A percentile compares a stretch with the other conserved stretches of the same genome.
Conservation (phyloP, 78 protist species). For the Polysphondylium violaceum region DNA sequence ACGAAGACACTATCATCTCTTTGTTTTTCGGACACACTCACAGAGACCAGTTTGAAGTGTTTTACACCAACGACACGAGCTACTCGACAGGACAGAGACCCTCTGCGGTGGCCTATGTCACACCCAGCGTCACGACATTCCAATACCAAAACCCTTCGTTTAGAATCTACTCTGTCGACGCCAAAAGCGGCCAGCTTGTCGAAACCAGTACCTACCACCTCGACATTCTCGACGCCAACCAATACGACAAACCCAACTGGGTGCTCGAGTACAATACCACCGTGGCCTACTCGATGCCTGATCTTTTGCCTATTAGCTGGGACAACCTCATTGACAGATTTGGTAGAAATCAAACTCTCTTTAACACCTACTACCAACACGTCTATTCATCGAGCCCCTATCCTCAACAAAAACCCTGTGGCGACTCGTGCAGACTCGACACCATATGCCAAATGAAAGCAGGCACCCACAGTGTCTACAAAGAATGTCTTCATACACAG, state of each 20-base stretch:
- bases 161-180: constrained; percentile 47
- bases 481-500: constrained; percentile 18
- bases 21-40: constrained; percentile 73
- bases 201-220: constrained; percentile 62
- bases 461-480: background rate
- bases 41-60: constrained; percentile 39
- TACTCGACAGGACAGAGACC: constrained; percentile 16
- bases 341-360: background rate
- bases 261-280: constrained; percentile 52
- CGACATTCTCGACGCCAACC: constrained; percentile 15
- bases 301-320: constrained; percentile 27
- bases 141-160: constrained; percentile 71
- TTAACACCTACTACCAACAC: constrained; percentile 9
- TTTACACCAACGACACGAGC: background rate
- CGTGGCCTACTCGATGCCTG: constrained; percentile 3
- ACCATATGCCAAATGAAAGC: constrained; percentile 10
- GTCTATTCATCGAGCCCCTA: constrained; percentile 32
- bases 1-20: constrained; percentile 53
- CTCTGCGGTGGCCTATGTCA: background rate
- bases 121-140: constrained; percentile 63
- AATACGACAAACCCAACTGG: constrained; percentile 24
- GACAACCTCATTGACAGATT: background rate
- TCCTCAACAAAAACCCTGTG: constrained; percentile 19
- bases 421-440: background rate
- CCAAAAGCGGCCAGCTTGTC: background rate